A percentile compares a stretch with the other conserved stretches of the same genome.
These are phyloP conservation scores for Erodium maritimum DNA, from an alignment of 345 rosid genomes.

Conservation along the genomic window DNA sequence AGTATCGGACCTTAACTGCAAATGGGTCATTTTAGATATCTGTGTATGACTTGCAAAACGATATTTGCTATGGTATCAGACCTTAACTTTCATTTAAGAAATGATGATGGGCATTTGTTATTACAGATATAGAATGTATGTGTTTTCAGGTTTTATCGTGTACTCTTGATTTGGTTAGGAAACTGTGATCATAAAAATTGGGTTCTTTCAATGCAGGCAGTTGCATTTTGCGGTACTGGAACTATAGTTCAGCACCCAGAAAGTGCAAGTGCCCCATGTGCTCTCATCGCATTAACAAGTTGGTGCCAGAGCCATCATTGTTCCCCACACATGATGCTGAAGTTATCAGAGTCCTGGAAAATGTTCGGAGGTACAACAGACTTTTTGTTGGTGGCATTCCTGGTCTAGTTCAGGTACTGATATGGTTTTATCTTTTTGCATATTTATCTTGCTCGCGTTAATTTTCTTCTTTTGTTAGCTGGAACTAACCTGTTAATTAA, in stretches of 20 bases:
- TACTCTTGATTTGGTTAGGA: neutral
- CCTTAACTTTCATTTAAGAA: too few species aligned
- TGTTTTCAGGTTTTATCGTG: too few species aligned
- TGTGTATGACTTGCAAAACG: too few species aligned
- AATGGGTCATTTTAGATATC: too few species aligned
- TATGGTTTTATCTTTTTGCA: neutral
- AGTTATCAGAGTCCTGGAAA: neutral
- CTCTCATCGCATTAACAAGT: neutral
- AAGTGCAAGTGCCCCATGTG: neutral
- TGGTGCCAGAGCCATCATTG: neutral
- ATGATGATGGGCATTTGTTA: too few species aligned
- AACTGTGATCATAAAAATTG: neutral
- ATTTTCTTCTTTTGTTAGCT: too few species aligned
- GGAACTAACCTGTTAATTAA: too few species aligned
- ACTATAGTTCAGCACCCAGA: neutral
- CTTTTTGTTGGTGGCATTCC: neutral
- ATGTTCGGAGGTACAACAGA: neutral
- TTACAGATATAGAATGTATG: too few species aligned
- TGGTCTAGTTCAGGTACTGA: neutral
- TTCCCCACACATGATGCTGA: neutral
- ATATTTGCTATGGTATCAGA: too few species aligned
- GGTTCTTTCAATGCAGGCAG: conserved; percentile 3
- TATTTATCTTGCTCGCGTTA: neutral
- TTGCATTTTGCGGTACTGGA: conserved; percentile 1
- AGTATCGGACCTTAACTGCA: too few species aligned